Conservation (phyloP, 345 rosid species). For the Eutrema japonicum region DNA sequence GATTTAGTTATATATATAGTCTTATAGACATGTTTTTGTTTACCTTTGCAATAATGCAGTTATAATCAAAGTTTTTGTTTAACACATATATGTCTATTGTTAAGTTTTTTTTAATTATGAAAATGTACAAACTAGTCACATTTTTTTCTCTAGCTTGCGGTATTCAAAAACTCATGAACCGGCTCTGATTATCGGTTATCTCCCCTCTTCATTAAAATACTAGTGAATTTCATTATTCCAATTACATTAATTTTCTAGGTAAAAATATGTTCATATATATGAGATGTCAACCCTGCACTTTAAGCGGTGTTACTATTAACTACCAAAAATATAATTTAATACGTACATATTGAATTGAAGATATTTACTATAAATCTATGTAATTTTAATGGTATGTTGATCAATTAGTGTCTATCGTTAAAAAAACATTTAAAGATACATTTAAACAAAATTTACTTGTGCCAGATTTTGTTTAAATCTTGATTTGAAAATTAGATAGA, state of each 20-base stretch:
- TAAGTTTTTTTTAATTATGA: too few relatives aligned
- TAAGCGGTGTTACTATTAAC: constrained; percentile 12
- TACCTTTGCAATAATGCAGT: too few relatives aligned
- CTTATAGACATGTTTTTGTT: too few relatives aligned
- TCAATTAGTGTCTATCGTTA: not conserved
- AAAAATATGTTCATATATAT: constrained; percentile 20
- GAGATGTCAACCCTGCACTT: constrained; percentile 35
- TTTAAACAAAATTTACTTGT: too few relatives aligned
- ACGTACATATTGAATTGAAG: not conserved
- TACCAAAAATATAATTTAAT: not conserved
- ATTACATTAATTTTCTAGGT: not conserved
- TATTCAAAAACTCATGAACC: too few relatives aligned
- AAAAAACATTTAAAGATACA: not conserved
- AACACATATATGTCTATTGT: too few relatives aligned
- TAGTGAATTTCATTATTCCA: constrained; percentile 6
- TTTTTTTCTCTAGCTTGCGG: too few relatives aligned
- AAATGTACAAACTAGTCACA: too few relatives aligned
- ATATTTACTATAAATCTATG: not conserved
- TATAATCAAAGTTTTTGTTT: too few relatives aligned
- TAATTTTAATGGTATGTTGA: not conserved
- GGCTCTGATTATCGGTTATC: constrained; percentile 16
- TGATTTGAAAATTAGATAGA: too few relatives aligned
- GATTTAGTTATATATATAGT: too few relatives aligned
- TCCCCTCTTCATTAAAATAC: constrained; percentile 27
- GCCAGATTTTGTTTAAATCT: too few relatives aligned